A percentile compares a stretch with the other conserved stretches of the same genome.
These are phyloP conservation scores for Nothophoma quercina DNA, from an alignment of 2,329 filamentous ascomycete genomes.

Conservation along the genomic window DNA sequence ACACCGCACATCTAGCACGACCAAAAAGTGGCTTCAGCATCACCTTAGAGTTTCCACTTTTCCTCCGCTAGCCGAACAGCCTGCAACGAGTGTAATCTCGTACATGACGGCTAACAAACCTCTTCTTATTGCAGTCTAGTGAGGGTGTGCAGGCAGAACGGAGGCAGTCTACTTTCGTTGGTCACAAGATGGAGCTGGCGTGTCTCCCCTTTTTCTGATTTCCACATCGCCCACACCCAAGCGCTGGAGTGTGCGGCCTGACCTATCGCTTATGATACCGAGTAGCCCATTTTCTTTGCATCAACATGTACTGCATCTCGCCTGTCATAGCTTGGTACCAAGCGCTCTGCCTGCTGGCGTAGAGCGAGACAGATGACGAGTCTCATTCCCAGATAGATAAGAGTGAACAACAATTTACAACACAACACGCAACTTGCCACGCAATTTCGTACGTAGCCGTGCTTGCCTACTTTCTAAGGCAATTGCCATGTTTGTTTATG, in stretches of 20 bases:
- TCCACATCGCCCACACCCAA: conserved; percentile 43
- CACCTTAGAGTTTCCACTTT: conserved; percentile 18
- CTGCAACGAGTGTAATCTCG: conserved; percentile 8
- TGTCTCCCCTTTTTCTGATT: conserved; percentile 18
- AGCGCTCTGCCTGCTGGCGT: conserved; percentile 40
- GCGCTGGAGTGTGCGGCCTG: conserved; percentile 45
- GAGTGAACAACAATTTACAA: conserved; percentile 1
- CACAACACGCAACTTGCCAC: not conserved
- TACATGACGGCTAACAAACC: not conserved
- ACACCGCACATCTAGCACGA: conserved; percentile 12
- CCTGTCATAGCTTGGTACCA: conserved; percentile 38
- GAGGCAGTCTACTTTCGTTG: not conserved
- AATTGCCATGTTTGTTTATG: not conserved
- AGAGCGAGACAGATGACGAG: conserved; percentile 44
- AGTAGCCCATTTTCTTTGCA: conserved; percentile 12
- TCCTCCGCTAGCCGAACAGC: conserved; percentile 2
- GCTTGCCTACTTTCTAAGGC: not conserved
- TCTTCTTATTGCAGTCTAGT: conserved; percentile 16
- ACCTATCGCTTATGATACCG: conserved; percentile 39
- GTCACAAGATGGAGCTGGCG: not conserved
- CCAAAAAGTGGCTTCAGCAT: conserved; percentile 18
- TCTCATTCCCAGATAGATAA: conserved; percentile 10
- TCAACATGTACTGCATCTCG: conserved; percentile 28
- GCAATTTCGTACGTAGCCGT: not conserved
- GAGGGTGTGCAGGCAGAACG: not conserved